Conservation (phyloP, 2,329 filamentous ascomycete genomes). For the Ophiocordyceps polyrhachis-furcata region DNA sequence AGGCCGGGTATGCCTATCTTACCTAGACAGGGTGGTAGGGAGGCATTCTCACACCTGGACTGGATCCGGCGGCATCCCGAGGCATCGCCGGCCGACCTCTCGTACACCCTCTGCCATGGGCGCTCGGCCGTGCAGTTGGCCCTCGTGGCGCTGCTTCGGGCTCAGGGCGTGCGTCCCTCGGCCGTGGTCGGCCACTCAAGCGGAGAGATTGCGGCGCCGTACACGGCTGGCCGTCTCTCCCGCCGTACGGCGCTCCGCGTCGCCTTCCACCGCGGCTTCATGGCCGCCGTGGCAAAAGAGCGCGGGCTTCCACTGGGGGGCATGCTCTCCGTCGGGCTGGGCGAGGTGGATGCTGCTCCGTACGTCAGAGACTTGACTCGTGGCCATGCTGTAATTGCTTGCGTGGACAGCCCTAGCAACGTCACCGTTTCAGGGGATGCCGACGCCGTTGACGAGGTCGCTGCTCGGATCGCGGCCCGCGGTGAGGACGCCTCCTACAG, state of each 20-base stretch:
- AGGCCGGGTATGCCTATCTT: too few relatives aligned
- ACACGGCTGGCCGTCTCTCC: neutral
- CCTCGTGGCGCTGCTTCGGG: conserved; percentile 9
- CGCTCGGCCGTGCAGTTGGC: conserved; percentile 8
- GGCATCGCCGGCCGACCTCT: too few relatives aligned
- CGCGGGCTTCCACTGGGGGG: neutral
- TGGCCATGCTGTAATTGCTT: neutral
- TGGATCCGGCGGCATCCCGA: too few relatives aligned
- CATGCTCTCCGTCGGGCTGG: neutral
- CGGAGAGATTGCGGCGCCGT: neutral
- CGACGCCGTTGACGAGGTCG: neutral
- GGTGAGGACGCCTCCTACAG: neutral
- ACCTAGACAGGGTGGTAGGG: too few relatives aligned
- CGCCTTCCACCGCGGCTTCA: neutral
- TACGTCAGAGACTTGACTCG: neutral
- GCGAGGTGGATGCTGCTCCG: neutral
- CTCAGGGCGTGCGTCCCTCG: neutral
- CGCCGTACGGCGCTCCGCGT: neutral
- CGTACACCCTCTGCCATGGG: too few relatives aligned
- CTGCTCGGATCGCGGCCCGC: neutral
- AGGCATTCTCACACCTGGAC: too few relatives aligned
- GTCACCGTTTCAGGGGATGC: neutral
- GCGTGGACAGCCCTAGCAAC: neutral
- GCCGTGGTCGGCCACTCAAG: neutral
- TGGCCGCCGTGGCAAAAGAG: neutral